Base-by-base conservation (phyloP, 768 basidiomycete species). In the Pleurotus pulmonarius region DNA sequence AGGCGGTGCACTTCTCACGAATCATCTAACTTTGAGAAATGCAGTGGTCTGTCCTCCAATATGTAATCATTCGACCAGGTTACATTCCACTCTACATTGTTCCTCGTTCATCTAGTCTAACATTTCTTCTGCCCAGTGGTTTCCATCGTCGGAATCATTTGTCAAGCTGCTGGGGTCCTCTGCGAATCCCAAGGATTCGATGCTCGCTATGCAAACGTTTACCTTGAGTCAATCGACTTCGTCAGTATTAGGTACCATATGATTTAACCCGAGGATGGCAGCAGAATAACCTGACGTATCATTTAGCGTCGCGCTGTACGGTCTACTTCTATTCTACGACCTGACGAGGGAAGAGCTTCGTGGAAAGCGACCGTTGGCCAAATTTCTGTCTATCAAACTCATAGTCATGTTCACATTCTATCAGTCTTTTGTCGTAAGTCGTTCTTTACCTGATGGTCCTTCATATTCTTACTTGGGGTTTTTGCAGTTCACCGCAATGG, bases 371-470 rank as follows among this genome's bases (percentile, higher is more conserved):
- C 94, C 93, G 24, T 72, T 94, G 25, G 83, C 87, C 22, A 95
- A 95, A 74, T 96, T 96, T 69, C 66, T 95, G 59, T 74, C 83
- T 2, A 94, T 96, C 75, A 95, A 95, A 69, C 72, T 90, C 26
- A 88, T 92, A 47, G 88, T 93, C 44, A 85, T 93, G 83, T 85
- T 89, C 67, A 93, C 92, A 0, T 94, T 91, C 69, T 96, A 94
- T 68, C 94, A 94, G 64, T 77, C 81, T 1, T 88, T 92, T 63
- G 69, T 91, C 49, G 86, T 88, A 63, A 54, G 86, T 72, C 22
- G 3, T 51, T 2, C n/a, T 16, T 44, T n/a, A 34, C 15, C 48
- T 46, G 16, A 25, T 25, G 39, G 12, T 7, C 43, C 38, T 59
- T 1, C n/a, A 11, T 11, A 44, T 9, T 20, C 18, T 43, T 29